Evolutionary conservation across 2,329 filamentous ascomycete species (phyloP).

Genomic region (Neopestalotiopsis sp.): DNA sequence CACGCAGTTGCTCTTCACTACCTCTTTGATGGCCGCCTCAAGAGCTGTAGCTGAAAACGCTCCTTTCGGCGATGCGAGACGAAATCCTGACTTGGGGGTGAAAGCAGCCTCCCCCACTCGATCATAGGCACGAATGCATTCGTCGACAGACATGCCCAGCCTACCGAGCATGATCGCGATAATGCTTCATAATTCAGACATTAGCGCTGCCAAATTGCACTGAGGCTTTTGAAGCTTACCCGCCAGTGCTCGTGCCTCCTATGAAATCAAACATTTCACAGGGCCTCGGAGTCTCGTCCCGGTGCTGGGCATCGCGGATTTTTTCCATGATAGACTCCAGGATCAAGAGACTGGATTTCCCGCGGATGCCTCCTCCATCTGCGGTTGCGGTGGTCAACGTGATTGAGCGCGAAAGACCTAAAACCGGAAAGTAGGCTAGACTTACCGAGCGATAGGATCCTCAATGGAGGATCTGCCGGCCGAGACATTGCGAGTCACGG

Average conservation of each 20-base stretch:
- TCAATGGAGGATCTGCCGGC: background rate
- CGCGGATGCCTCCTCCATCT: conserved; percentile 30
- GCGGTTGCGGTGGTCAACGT: background rate
- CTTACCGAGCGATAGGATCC: background rate
- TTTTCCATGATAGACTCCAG: conserved; percentile 26
- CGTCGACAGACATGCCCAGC: conserved; percentile 30
- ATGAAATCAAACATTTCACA: conserved; percentile 32
- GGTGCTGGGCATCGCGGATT: background rate
- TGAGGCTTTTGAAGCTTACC: no score
- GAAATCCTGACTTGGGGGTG: conserved; percentile 22
- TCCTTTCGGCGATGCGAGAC: conserved; percentile 19
- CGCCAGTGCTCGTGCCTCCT: conserved; percentile 32
- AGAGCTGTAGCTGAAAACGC: conserved; percentile 31
- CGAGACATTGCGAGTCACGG: background rate
- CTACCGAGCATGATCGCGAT: conserved; percentile 36
- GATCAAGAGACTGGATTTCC: conserved; percentile 28
- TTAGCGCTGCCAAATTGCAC: no score
- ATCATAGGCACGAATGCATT: conserved; percentile 29
- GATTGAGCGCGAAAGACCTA: background rate
- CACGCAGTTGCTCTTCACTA: conserved; percentile 23
- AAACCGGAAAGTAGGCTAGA: background rate
- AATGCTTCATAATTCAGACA: no score
- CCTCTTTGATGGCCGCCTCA: conserved; percentile 29
- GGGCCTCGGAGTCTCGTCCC: conserved; percentile 24
- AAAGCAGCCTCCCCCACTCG: conserved; percentile 26